Percentiles rank a stretch among this genome's conserved stretches.
These are phyloP conservation scores for Polyporus arcularius DNA, from an alignment of 768 basidiomycete species.

Conservation along the genomic window DNA sequence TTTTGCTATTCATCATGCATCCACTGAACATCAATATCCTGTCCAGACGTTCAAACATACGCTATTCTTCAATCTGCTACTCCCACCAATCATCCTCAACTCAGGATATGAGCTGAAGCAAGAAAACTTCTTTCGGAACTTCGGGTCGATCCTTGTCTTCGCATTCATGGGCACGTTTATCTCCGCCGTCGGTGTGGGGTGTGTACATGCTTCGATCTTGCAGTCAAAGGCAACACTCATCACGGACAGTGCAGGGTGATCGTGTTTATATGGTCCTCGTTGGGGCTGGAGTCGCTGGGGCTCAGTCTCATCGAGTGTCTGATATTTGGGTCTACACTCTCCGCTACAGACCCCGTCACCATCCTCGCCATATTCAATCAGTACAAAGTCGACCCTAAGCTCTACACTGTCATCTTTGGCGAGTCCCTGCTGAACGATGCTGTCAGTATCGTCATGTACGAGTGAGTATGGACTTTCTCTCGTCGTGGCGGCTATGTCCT, in stretches of 20 bases:
- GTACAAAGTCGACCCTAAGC: slow-evolving; percentile 97
- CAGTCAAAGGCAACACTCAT: slow-evolving; percentile 36
- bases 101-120: slow-evolving; percentile 98
- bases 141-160: slow-evolving; percentile 92
- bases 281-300: slow-evolving; percentile 88
- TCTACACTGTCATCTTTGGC: slow-evolving; percentile 97
- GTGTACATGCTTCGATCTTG: slow-evolving; percentile 35
- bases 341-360: slow-evolving; percentile 97
- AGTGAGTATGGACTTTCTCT: slow-evolving; percentile 61
- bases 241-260: slow-evolving; percentile 71
- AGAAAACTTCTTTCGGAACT: slow-evolving; percentile 99
- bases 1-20: neutral
- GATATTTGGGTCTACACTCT: slow-evolving; percentile 93
- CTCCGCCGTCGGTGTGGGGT: slow-evolving; percentile 96
- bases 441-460: slow-evolving; percentile 99
- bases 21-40: neutral
- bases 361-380: slow-evolving; percentile 98
- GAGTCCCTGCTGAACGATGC: slow-evolving; percentile 98
- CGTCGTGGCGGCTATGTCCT: neutral
- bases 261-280: slow-evolving; percentile 91
- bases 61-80: slow-evolving; percentile 95
- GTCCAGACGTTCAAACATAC: slow-evolving; percentile 92
- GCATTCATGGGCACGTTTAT: slow-evolving; percentile 96
- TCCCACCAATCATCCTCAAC: slow-evolving; percentile 97
- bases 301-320: slow-evolving; percentile 90